A percentile compares a stretch with the other conserved stretches of the same genome.
phyloP scores from a whole-genome alignment of 116 monocot species.

The Papilionanthe hybrid region DNA sequence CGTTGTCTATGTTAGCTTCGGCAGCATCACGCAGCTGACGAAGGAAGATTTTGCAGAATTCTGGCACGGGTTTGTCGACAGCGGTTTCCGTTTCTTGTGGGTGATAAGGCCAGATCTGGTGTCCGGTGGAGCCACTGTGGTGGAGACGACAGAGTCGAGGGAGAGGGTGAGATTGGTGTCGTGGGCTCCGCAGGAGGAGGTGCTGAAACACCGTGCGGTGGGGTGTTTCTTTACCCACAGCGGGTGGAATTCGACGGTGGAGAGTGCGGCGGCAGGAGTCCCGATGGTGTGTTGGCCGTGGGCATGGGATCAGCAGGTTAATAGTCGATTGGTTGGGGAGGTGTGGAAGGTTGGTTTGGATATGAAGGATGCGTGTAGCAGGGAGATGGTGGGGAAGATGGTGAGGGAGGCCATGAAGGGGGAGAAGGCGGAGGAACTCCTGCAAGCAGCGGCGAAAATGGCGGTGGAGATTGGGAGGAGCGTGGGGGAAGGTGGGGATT shows the following conservation, averaged over 20 bases:
- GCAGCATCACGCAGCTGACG: constrained; percentile 20
- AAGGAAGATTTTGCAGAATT: constrained; percentile 18
- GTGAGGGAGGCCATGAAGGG: constrained; percentile 23
- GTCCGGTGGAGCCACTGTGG: background rate
- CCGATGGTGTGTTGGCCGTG: constrained; percentile 30
- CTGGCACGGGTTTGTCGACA: constrained; percentile 12
- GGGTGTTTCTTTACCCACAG: constrained; percentile 31
- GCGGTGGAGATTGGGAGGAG: too few relatives aligned
- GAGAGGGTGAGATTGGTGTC: constrained; percentile 20
- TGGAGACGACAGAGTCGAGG: background rate
- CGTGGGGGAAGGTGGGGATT: background rate
- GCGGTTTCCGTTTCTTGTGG: constrained; percentile 27
- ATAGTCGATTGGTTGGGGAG: constrained; percentile 26
- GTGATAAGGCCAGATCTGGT: constrained; percentile 15
- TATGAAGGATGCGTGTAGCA: constrained; percentile 27
- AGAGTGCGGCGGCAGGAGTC: constrained; percentile 26
- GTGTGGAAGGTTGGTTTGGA: constrained; percentile 32
- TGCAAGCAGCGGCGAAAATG: too few relatives aligned
- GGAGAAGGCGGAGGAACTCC: constrained; percentile 2
- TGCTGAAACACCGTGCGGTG: constrained; percentile 25
- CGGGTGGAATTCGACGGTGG: constrained; percentile 45
- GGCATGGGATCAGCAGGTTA: constrained; percentile 15
- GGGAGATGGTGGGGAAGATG: constrained; percentile 16
- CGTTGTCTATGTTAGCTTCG: constrained; percentile 39
- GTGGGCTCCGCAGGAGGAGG: constrained; percentile 17